Evolutionary conservation across 768 basidiomycete genomes (phyloP).

Genomic region (Tricholoma matsutake): DNA sequence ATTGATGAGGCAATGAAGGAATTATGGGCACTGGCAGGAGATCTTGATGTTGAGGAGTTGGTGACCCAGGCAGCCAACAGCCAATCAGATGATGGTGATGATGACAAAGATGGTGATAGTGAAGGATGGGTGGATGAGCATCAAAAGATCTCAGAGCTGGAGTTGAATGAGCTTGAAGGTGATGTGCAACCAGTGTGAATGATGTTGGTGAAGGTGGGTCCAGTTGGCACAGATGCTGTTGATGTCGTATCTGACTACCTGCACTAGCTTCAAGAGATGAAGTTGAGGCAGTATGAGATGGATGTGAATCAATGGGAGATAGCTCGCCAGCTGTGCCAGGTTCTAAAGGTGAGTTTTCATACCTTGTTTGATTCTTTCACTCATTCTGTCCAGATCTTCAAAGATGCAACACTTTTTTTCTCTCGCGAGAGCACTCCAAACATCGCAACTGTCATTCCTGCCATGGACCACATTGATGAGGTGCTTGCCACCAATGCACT

Average conservation of each 20-base stretch:
- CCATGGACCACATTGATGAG: constrained; percentile 34
- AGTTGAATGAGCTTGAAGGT: constrained; percentile 10
- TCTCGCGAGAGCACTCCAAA: constrained; percentile 18
- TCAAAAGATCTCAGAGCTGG: too few relatives aligned
- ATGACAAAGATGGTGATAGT: constrained; percentile 18
- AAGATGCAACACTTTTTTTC: constrained; percentile 30
- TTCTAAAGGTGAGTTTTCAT: not conserved
- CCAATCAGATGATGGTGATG: constrained; percentile 10
- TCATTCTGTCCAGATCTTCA: constrained; percentile 16
- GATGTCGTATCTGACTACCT: not conserved
- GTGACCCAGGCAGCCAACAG: not conserved
- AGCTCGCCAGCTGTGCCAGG: not conserved
- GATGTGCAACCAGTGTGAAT: constrained; percentile 15
- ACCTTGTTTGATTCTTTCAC: not conserved
- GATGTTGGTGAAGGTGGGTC: constrained; percentile 24
- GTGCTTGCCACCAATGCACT: constrained; percentile 6
- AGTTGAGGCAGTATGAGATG: not conserved
- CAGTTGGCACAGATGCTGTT: not conserved
- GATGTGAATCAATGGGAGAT: not conserved
- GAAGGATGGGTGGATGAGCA: constrained; percentile 12
- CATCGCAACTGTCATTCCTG: constrained; percentile 32
- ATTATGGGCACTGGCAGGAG: too few relatives aligned
- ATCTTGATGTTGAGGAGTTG: not conserved
- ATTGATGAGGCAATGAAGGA: not conserved
- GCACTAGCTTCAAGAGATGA: not conserved